Evolutionary conservation across 495 filamentous ascomycete genomes (phyloP).

Genomic region (Xylaria telfairii): DNA sequence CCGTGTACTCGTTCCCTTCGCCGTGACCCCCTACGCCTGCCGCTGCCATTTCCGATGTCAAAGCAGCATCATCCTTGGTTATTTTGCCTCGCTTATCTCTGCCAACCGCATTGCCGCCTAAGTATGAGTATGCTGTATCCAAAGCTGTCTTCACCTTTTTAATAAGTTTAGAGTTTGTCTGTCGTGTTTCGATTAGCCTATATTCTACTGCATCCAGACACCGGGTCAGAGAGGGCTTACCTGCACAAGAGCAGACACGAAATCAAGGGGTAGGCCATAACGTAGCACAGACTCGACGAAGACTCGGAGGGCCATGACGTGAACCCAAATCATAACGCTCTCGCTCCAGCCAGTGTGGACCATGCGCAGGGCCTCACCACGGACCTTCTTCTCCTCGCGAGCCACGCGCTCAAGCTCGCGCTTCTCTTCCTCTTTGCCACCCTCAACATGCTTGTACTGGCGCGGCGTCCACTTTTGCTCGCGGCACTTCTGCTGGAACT

Average conservation of each 20-base stretch:
- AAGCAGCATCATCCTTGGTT: slow-evolving; percentile 80
- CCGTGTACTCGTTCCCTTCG: slow-evolving; percentile 84
- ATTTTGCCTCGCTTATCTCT: slow-evolving; percentile 92
- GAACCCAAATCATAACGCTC: slow-evolving; percentile 91
- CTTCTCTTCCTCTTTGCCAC: slow-evolving; percentile 84
- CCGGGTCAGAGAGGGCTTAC: slow-evolving; percentile 56
- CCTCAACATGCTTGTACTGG: slow-evolving; percentile 91
- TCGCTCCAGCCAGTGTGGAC: slow-evolving; percentile 91
- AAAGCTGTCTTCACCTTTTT: slow-evolving; percentile 82
- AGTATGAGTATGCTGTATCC: slow-evolving; percentile 87
- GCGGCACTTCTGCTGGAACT: slow-evolving; percentile 87
- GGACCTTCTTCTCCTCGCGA: slow-evolving; percentile 83
- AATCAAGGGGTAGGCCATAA: slow-evolving; percentile 89
- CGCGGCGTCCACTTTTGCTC: slow-evolving; percentile 93
- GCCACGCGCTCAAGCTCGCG: slow-evolving; percentile 80
- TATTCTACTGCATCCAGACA: neutral
- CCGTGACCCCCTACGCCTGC: slow-evolving; percentile 61
- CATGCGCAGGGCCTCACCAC: slow-evolving; percentile 87
- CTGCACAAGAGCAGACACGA: slow-evolving; percentile 81
- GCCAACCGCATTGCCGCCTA: slow-evolving; percentile 93
- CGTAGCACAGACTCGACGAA: slow-evolving; percentile 97
- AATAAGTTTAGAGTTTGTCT: slow-evolving; percentile 82
- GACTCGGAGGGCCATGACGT: slow-evolving; percentile 86
- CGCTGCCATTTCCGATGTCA: slow-evolving; percentile 79
- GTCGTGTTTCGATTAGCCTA: slow-evolving; percentile 20